Conservation (phyloP, 2,329 filamentous ascomycete species). For the Aspergillus aculeatus region DNA sequence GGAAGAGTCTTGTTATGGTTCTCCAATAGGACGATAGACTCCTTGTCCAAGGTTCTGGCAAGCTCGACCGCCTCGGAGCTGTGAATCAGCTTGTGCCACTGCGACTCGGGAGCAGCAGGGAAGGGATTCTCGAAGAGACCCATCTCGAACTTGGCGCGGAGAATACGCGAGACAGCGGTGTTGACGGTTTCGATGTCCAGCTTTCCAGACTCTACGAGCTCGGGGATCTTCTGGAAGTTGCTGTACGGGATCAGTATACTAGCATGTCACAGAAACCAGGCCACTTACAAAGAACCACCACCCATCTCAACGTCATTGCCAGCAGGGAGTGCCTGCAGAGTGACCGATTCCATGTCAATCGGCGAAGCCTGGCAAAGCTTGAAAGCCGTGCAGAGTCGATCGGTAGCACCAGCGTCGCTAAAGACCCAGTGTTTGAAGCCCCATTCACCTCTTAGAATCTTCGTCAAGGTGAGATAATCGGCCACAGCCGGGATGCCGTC, state of each 20-base stretch:
- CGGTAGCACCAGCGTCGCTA: slow-evolving; percentile 68
- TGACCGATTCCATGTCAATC: slow-evolving; percentile 65
- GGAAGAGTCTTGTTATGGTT: slow-evolving; percentile 57
- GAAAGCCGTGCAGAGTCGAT: slow-evolving; percentile 65
- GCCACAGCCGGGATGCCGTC: slow-evolving; percentile 69
- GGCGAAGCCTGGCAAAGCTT: slow-evolving; percentile 60
- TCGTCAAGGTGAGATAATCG: slow-evolving; percentile 63
- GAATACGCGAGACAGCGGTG: slow-evolving; percentile 63
- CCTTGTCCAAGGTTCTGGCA: slow-evolving; percentile 62
- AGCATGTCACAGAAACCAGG: neutral
- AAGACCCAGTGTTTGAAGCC: slow-evolving; percentile 67
- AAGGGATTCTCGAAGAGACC: slow-evolving; percentile 72
- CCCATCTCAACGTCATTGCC: slow-evolving; percentile 76
- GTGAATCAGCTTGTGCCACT: slow-evolving; percentile 61
- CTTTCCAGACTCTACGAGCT: slow-evolving; percentile 61
- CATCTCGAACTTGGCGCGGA: slow-evolving; percentile 67
- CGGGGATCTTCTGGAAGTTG: slow-evolving; percentile 66
- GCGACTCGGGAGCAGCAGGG: slow-evolving; percentile 54
- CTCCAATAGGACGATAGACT: slow-evolving; percentile 62
- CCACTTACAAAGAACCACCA: slow-evolving; percentile 61
- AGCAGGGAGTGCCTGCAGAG: slow-evolving; percentile 61
- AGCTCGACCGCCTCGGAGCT: slow-evolving; percentile 58
- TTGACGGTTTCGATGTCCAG: slow-evolving; percentile 62
- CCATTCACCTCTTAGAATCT: slow-evolving; percentile 70
- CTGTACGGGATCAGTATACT: slow-evolving; percentile 19